Conservation (phyloP, 352 stramenopile species). For the Pythium aristosporum region DNA sequence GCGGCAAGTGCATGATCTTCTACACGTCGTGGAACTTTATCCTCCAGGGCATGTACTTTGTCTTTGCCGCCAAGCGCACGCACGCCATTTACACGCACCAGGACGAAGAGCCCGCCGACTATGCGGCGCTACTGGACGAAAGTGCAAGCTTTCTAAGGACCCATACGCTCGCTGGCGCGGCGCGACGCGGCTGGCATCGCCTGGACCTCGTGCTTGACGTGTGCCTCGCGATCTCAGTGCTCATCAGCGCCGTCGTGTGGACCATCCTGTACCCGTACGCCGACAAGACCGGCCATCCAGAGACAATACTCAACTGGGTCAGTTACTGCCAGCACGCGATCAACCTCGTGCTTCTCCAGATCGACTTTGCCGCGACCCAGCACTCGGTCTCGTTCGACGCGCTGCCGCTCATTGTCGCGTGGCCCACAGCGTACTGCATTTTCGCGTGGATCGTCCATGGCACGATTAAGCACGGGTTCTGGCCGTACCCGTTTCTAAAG, state of each 20-base stretch:
- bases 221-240: conserved; percentile 57
- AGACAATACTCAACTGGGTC: conserved; percentile 66
- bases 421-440: conserved; percentile 60
- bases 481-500: conserved; percentile 80
- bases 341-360: conserved; percentile 69
- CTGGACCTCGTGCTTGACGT: conserved; percentile 70
- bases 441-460: conserved; percentile 80
- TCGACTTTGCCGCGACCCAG: conserved; percentile 58
- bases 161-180: conserved; percentile 11
- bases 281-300: conserved; percentile 38
- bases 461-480: conserved; percentile 63
- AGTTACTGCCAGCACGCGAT: conserved; percentile 80
- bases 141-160: conserved; percentile 21
- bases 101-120: conserved; percentile 22
- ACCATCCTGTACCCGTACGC: conserved; percentile 73
- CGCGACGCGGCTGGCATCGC: conserved; percentile 44
- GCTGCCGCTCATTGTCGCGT: conserved; percentile 60
- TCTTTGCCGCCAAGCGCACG: conserved; percentile 32
- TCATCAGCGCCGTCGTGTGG: conserved; percentile 76
- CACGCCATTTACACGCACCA: conserved; percentile 30
- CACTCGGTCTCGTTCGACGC: conserved; percentile 56
- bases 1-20: conserved; percentile 53
- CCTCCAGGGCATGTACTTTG: conserved; percentile 67
- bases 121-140: conserved; percentile 47
- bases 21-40: conserved; percentile 90